Percentiles rank a stretch among this genome's conserved stretches.
phyloP scores from a whole-genome alignment of 768 basidiomycete genomes.

The Tephrocybe sp. region DNA sequence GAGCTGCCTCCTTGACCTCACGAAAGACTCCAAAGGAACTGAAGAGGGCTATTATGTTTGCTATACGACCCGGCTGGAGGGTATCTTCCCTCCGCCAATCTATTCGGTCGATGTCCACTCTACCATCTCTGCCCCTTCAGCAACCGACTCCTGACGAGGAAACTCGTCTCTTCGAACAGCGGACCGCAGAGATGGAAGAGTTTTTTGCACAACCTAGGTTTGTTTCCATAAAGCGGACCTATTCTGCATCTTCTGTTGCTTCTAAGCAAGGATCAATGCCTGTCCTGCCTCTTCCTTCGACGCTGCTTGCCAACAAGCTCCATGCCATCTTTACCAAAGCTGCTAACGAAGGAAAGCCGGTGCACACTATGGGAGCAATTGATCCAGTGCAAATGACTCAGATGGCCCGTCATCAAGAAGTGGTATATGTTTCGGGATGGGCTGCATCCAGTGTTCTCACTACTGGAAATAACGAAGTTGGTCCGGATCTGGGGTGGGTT shows the following conservation, averaged over 20 bases:
- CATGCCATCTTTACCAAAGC: conserved; percentile 64
- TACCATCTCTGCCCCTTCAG: conserved; percentile 49
- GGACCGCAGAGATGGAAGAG: conserved; percentile 60
- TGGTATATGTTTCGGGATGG: conserved; percentile 94
- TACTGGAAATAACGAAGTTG: conserved; percentile 89
- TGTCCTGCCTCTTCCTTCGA: conserved; percentile 71
- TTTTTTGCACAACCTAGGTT: conserved; percentile 84
- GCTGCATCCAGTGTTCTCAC: conserved; percentile 84
- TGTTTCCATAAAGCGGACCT: conserved; percentile 70
- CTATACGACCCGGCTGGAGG: conserved; percentile 26
- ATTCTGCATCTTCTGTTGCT: conserved; percentile 76
- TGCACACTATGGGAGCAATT: conserved; percentile 92
- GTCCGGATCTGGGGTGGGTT: conserved; percentile 86
- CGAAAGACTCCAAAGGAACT: neutral
- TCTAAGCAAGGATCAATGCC: conserved; percentile 89
- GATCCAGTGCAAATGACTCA: conserved; percentile 96
- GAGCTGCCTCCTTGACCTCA: too few relatives aligned
- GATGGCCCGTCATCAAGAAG: conserved; percentile 85
- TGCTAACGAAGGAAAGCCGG: conserved; percentile 61
- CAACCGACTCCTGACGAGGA: conserved; percentile 63
- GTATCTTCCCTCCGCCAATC: conserved; percentile 23
- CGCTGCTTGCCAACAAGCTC: conserved; percentile 86
- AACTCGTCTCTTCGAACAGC: conserved; percentile 53
- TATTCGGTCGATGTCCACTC: conserved; percentile 38
- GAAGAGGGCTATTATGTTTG: too few relatives aligned